A percentile compares a stretch with the other conserved stretches of the same genome.
These are phyloP conservation scores for Biscogniauxia sp. DNA, from an alignment of 2,329 filamentous ascomycete species.

Conservation along the genomic window DNA sequence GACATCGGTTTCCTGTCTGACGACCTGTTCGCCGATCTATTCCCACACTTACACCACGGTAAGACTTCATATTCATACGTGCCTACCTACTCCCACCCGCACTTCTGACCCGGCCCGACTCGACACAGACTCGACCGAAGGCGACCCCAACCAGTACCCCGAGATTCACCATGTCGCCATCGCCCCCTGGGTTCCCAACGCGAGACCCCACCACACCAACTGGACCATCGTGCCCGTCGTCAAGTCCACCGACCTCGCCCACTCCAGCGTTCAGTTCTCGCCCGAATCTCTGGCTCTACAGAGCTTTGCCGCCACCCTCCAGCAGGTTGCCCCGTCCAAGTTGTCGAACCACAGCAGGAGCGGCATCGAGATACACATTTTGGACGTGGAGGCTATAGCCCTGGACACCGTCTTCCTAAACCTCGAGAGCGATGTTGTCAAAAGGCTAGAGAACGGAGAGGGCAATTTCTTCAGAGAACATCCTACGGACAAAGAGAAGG, in stretches of 20 bases:
- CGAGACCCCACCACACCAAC: conserved; percentile 57
- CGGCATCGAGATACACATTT: conserved; percentile 78
- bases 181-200: conserved; percentile 66
- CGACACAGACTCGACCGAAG: conserved; percentile 28
- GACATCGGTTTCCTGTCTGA: conserved; percentile 84
- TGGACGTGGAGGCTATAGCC: conserved; percentile 76
- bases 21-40: conserved; percentile 80
- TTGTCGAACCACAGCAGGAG: conserved; percentile 69
- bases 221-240: conserved; percentile 86
- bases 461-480: conserved; percentile 74
- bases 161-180: conserved; percentile 65
- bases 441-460: conserved; percentile 78
- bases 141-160: conserved; percentile 31
- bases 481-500: conserved; percentile 36
- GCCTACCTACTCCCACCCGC: not conserved
- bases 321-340: conserved; percentile 73
- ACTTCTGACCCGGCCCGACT: conserved; percentile 10
- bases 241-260: conserved; percentile 61
- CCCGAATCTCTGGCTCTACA: conserved; percentile 71
- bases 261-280: conserved; percentile 78
- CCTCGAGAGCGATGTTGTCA: conserved; percentile 76
- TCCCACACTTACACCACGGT: conserved; percentile 60
- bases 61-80: conserved; percentile 4
- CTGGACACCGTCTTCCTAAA: conserved; percentile 86
- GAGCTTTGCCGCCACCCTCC: conserved; percentile 71